Conservation (phyloP, 2,329 filamentous ascomycete species). For the Microdochium bolleyi region DNA sequence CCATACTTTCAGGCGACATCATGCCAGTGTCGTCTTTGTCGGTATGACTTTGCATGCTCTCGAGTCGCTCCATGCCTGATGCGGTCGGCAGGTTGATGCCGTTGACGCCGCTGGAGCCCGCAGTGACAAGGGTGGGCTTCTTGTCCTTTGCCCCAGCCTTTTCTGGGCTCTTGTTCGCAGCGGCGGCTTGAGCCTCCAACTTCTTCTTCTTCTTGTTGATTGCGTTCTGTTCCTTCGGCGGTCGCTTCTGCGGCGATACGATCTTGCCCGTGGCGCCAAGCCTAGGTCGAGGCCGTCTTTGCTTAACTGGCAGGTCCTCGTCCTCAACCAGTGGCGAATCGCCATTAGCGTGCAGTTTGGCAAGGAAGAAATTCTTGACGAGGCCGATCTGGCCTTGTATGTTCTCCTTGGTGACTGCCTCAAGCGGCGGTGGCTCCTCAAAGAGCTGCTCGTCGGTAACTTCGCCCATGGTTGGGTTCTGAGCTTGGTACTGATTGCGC, state of each 20-base stretch:
- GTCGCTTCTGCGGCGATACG: constrained; percentile 73
- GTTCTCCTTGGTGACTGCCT: constrained; percentile 72
- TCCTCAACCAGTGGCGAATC: constrained; percentile 85
- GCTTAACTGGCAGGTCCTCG: constrained; percentile 88
- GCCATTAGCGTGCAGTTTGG: constrained; percentile 77
- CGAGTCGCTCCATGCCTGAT: constrained; percentile 48
- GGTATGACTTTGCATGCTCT: constrained; percentile 52
- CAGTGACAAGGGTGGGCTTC: constrained; percentile 27
- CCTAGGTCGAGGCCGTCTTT: constrained; percentile 65
- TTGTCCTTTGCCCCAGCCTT: constrained; percentile 41
- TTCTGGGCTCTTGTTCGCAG: constrained; percentile 30
- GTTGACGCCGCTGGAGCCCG: constrained; percentile 24
- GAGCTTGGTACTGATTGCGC: constrained; percentile 74
- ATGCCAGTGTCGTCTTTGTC: constrained; percentile 67
- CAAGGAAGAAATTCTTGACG: constrained; percentile 84
- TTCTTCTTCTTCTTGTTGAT: constrained; percentile 87
- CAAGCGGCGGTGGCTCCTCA: constrained; percentile 58
- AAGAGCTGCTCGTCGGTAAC: constrained; percentile 54
- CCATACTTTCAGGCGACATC: constrained; percentile 79
- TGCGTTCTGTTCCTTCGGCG: constrained; percentile 73
- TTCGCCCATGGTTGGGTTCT: constrained; percentile 52
- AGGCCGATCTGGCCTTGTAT: constrained; percentile 77
- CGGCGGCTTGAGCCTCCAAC: constrained; percentile 51
- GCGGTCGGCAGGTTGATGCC: constrained; percentile 27
- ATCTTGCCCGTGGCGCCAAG: constrained; percentile 75